phyloP scores from a whole-genome alignment of 2,329 filamentous ascomycete species.

The Claviceps fusiformis region DNA sequence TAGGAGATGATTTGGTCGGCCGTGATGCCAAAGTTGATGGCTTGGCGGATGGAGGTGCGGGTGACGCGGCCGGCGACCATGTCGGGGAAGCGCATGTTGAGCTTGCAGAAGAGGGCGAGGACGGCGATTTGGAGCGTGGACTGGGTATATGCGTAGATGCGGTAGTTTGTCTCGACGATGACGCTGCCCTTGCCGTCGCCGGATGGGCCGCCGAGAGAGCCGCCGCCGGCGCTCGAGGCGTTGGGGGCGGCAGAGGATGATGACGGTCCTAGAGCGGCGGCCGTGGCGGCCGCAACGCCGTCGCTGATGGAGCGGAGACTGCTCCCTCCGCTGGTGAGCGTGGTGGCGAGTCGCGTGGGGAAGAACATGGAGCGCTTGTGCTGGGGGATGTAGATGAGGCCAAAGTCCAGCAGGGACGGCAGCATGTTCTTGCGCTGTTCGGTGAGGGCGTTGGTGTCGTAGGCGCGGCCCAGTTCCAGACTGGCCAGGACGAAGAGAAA shows the following conservation, averaged over 20 bases:
- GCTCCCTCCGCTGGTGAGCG: conserved; percentile 72
- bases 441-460: conserved; percentile 74
- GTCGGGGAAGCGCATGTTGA: conserved; percentile 85
- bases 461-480: conserved; percentile 80
- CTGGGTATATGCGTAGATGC: conserved; percentile 90
- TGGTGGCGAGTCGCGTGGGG: conserved; percentile 86
- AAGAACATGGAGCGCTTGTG: conserved; percentile 55
- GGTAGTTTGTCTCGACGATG: conserved; percentile 96
- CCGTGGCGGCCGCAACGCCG: conserved; percentile 53
- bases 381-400: conserved; percentile 65
- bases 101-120: conserved; percentile 74
- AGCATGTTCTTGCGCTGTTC: conserved; percentile 77
- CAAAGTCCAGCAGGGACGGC: conserved; percentile 81
- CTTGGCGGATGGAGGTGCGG: conserved; percentile 73
- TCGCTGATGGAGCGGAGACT: conserved; percentile 57
- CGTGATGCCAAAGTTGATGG: conserved; percentile 83
- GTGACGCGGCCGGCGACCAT: conserved; percentile 87
- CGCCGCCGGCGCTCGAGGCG: conserved; percentile 7
- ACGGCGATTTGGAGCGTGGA: conserved; percentile 92
- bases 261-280: conserved; percentile 24
- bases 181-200: conserved; percentile 61
- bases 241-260: conserved; percentile 14
- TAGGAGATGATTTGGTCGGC: conserved; percentile 92
- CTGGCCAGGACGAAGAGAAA: conserved; percentile 94
- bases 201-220: conserved; percentile 20